phyloP scores from a whole-genome alignment of 2,329 filamentous ascomycete species.

The Scopulariopsis brevicaulis region DNA sequence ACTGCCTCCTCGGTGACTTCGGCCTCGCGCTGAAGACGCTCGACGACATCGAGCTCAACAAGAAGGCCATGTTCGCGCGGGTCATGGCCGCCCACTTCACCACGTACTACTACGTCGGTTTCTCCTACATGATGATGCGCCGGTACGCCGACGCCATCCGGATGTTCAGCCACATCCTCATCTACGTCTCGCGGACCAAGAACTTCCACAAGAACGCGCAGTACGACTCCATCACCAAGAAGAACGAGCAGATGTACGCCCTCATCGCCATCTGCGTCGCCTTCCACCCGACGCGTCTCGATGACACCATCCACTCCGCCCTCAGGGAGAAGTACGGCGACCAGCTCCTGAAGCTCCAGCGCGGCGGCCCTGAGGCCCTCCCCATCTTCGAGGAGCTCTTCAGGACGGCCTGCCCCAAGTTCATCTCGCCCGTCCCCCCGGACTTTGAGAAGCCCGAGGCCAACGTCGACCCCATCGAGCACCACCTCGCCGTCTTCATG shows the following conservation, averaged over 20 bases:
- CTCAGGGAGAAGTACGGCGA: conserved; percentile 98
- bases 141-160: conserved; percentile 98
- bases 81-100: conserved; percentile 99
- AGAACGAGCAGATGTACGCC: conserved; percentile 99
- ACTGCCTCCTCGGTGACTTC: conserved; percentile 95
- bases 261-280: conserved; percentile 98
- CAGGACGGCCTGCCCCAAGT: conserved; percentile 95
- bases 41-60: conserved; percentile 99
- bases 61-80: conserved; percentile 99
- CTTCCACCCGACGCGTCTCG: conserved; percentile 91
- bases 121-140: conserved; percentile 99
- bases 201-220: conserved; percentile 99
- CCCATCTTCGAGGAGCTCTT: conserved; percentile 98
- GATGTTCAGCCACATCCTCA: conserved; percentile 99
- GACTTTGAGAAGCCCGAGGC: conserved; percentile 95
- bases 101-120: conserved; percentile 99
- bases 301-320: conserved; percentile 97
- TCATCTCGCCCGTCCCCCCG: conserved; percentile 93
- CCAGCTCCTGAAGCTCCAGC: conserved; percentile 93
- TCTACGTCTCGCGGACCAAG: conserved; percentile 98
- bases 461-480: conserved; percentile 95
- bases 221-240: conserved; percentile 98
- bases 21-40: conserved; percentile 96
- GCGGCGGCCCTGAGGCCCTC: conserved; percentile 87
- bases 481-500: conserved; percentile 98